These are phyloP conservation scores for Nothophaeocryptopus gaeumannii DNA, from an alignment of 2,329 filamentous ascomycete genomes.

Conservation along the genomic window DNA sequence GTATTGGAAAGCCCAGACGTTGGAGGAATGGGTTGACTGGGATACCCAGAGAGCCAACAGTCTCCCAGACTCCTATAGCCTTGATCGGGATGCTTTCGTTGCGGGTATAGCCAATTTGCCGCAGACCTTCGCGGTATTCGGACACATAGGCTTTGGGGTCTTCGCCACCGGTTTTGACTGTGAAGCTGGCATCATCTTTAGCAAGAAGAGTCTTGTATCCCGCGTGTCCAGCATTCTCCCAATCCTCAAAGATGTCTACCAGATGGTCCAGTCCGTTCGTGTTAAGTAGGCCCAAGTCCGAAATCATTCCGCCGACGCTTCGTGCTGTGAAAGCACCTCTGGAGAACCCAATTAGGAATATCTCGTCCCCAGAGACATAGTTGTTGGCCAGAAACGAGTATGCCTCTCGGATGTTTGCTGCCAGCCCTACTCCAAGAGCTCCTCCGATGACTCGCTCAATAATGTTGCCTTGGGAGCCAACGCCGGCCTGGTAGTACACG, in stretches of 20 bases:
- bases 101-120: constrained; percentile 7
- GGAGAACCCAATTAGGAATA: constrained; percentile 47
- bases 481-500: constrained; percentile 37
- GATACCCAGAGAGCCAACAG: constrained; percentile 41
- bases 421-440: constrained; percentile 34
- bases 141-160: constrained; percentile 26
- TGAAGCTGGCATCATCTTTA: constrained; percentile 12
- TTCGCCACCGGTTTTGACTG: constrained; percentile 13
- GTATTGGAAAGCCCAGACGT: constrained; percentile 27
- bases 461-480: constrained; percentile 35
- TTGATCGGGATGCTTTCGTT: constrained; percentile 12
- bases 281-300: constrained; percentile 43
- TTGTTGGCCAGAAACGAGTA: constrained; percentile 63
- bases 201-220: constrained; percentile 25
- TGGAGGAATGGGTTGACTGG: constrained; percentile 35
- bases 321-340: constrained; percentile 46
- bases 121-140: constrained; percentile 26
- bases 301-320: constrained; percentile 44
- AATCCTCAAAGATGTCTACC: constrained; percentile 34
- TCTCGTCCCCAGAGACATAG: constrained; percentile 42
- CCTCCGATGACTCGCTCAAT: constrained; percentile 33
- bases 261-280: constrained; percentile 31
- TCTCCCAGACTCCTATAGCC: constrained; percentile 50
- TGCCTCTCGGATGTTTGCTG: constrained; percentile 56
- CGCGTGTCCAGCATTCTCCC: constrained; percentile 29